These are phyloP conservation scores for Ophiostoma montium DNA, from an alignment of 2,329 filamentous ascomycete species.

Conservation along the genomic window DNA sequence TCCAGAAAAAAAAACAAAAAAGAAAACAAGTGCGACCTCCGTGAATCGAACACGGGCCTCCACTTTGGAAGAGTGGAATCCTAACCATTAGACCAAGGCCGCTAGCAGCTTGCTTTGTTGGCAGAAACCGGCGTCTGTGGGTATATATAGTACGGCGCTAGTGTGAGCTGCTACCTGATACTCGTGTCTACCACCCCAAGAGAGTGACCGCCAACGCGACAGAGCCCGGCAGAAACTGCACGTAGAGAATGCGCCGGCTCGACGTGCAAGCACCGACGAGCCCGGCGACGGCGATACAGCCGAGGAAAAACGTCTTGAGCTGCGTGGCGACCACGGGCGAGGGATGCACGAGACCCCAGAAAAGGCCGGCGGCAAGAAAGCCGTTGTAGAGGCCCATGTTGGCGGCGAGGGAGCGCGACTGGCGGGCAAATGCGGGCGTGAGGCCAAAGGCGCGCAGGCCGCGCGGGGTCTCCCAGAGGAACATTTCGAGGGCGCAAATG, in stretches of 20 bases:
- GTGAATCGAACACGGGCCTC: constrained; percentile 11
- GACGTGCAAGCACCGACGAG: constrained; percentile 30
- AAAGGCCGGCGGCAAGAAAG: constrained; percentile 34
- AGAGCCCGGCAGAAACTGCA: constrained; percentile 27
- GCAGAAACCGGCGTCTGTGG: no score
- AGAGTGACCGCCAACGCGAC: constrained; percentile 20
- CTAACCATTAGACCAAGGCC: constrained; percentile 10
- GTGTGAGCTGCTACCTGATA: no score
- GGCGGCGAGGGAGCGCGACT: constrained; percentile 30
- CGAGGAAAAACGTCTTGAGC: constrained; percentile 33
- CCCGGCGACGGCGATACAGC: constrained; percentile 30
- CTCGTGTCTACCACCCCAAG: constrained; percentile 4
- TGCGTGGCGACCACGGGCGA: constrained; percentile 26
- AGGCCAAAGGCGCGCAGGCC: constrained; percentile 31
- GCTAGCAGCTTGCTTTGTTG: neutral
- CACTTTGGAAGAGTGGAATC: constrained; percentile 10
- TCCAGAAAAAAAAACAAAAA: neutral
- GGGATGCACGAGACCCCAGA: constrained; percentile 34
- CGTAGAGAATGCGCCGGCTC: constrained; percentile 26
- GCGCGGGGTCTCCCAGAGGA: constrained; percentile 32
- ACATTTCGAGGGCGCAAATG: constrained; percentile 35
- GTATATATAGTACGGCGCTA: no score
- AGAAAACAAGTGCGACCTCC: constrained; percentile 6
- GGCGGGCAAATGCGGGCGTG: constrained; percentile 28
- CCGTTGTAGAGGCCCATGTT: constrained; percentile 41